Conservation (phyloP, 148 eudicot genomes). For the Silene uniflora region DNA sequence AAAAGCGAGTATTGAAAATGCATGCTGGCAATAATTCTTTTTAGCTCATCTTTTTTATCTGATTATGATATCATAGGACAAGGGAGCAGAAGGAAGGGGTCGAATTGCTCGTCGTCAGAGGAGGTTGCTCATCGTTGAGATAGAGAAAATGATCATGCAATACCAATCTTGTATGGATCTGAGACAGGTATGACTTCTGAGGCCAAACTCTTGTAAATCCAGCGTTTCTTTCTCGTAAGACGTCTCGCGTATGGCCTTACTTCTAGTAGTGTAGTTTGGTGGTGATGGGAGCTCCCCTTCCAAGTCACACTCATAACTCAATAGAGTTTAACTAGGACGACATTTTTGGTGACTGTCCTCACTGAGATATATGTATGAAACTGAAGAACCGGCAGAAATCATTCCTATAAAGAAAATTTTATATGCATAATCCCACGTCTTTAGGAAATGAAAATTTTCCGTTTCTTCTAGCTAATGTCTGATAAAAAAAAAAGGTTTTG, state of each 20-base stretch:
- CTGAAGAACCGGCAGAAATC: not conserved
- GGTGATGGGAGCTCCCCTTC: not conserved
- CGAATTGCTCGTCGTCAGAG: constrained; percentile 86
- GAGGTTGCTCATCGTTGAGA: constrained; percentile 82
- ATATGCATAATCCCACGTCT: no score
- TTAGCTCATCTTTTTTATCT: not conserved
- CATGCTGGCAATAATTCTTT: not conserved
- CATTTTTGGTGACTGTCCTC: not conserved
- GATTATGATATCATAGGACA: constrained; percentile 47
- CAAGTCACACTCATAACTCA: not conserved
- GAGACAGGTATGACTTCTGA: constrained; percentile 51
- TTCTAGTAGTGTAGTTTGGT: not conserved
- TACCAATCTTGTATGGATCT: constrained; percentile 64
- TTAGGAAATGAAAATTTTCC: not conserved
- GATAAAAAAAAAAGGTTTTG: not conserved
- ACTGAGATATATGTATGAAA: not conserved
- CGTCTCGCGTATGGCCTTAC: not conserved
- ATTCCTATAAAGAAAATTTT: not conserved
- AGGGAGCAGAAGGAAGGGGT: constrained; percentile 93
- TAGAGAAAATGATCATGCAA: constrained; percentile 80
- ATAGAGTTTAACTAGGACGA: not conserved
- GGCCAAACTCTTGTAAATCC: constrained; percentile 6
- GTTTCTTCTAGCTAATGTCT: not conserved
- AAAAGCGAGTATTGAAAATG: not conserved
- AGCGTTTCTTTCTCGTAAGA: not conserved